Conservation (phyloP, 2,329 filamentous ascomycete species). For the Arthrobotrys sphaeroides region DNA sequence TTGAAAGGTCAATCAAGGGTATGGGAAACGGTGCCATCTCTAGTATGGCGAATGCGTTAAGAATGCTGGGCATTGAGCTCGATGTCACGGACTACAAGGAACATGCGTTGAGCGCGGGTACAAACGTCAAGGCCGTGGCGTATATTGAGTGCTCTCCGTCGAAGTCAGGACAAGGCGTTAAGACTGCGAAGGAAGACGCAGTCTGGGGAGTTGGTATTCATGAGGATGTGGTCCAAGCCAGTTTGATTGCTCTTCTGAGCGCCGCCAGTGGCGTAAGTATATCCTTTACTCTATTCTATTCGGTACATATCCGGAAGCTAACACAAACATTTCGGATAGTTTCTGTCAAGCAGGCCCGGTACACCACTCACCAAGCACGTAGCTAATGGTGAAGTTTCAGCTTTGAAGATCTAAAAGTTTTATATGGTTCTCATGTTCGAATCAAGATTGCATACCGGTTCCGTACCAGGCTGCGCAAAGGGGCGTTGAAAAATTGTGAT, state of each 20-base stretch:
- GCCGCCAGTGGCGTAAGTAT: constrained; percentile 83
- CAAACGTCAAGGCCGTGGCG: constrained; percentile 88
- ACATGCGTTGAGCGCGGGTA: constrained; percentile 84
- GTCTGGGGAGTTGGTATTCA: constrained; percentile 94
- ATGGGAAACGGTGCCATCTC: constrained; percentile 91
- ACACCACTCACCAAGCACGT: constrained; percentile 20
- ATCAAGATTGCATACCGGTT: not conserved
- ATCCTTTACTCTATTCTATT: not conserved
- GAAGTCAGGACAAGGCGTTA: constrained; percentile 62
- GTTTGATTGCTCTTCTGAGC: constrained; percentile 82
- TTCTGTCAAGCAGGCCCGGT: constrained; percentile 40
- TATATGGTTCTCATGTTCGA: not conserved
- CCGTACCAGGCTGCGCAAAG: not conserved
- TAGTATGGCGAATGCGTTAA: constrained; percentile 82
- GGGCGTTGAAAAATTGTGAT: not conserved
- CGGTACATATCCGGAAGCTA: not conserved
- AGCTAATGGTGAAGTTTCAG: constrained; percentile 16
- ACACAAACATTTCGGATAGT: not conserved
- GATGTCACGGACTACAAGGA: constrained; percentile 97
- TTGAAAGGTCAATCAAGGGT: constrained; percentile 80
- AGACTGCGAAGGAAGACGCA: constrained; percentile 72
- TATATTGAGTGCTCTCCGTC: constrained; percentile 79
- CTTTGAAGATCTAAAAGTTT: constrained; percentile 13
- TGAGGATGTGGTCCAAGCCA: constrained; percentile 89
- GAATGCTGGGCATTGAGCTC: constrained; percentile 80